Evolutionary conservation across 83 land plant genomes (phyloP).

Genomic region (Isoetes engelmannii): DNA sequence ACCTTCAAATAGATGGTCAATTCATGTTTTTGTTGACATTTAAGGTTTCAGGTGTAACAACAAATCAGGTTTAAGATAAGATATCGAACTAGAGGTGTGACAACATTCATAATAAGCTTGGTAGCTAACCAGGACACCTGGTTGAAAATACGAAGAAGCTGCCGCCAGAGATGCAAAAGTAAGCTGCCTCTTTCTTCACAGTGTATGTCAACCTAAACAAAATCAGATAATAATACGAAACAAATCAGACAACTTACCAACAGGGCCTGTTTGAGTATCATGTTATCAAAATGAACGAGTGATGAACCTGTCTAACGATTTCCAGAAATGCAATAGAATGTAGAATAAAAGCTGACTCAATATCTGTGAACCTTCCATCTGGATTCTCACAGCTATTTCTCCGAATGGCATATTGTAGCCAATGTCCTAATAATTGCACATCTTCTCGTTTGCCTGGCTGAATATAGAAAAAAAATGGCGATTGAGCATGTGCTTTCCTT

Average conservation of each 20-base stretch:
- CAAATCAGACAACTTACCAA: too few species aligned
- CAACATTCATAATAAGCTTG: not conserved
- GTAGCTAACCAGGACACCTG: conserved; percentile 25
- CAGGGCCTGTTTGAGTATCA: too few species aligned
- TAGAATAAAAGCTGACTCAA: conserved; percentile 28
- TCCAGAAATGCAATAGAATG: conserved; percentile 41
- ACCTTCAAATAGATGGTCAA: too few species aligned
- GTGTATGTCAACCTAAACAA: conserved; percentile 30
- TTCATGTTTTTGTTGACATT: too few species aligned
- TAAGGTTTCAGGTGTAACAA: too few species aligned
- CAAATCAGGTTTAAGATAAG: not conserved
- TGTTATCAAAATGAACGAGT: not conserved
- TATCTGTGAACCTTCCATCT: conserved; percentile 33
- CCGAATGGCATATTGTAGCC: conserved; percentile 33
- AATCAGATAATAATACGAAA: not conserved
- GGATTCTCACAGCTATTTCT: conserved; percentile 24
- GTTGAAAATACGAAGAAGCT: conserved; percentile 34
- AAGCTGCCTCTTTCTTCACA: conserved; percentile 44
- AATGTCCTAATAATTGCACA: conserved; percentile 31
- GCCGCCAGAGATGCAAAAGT: conserved; percentile 39
- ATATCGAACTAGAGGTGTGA: not conserved
- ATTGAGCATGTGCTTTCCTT: not conserved
- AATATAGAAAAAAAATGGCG: not conserved
- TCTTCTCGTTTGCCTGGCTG: conserved; percentile 42
- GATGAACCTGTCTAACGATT: conserved; percentile 36